These are phyloP conservation scores for Sporothrix phasma DNA, from an alignment of 2,329 filamentous ascomycete genomes.

Conservation along the genomic window DNA sequence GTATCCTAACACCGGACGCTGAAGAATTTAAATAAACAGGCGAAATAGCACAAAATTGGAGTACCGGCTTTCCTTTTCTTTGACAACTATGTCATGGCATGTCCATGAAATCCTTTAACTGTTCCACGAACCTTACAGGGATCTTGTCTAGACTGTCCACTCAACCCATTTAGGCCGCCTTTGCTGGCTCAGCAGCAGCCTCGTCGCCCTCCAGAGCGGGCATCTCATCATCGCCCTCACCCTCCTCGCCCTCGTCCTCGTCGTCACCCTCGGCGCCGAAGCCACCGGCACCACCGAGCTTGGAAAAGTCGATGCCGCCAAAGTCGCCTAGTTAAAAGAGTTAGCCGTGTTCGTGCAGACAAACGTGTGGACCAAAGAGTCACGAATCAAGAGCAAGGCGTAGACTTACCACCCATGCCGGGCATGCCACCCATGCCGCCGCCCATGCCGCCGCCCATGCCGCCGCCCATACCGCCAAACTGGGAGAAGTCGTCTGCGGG, in stretches of 20 bases:
- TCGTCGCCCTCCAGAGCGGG: slow-evolving; percentile 59
- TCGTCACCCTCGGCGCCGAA: slow-evolving; percentile 27
- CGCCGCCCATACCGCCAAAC: slow-evolving; percentile 50
- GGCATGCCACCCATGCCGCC: slow-evolving; percentile 25
- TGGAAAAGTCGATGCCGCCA: slow-evolving; percentile 86
- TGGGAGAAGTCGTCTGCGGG: slow-evolving; percentile 69
- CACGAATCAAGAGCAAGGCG: no score
- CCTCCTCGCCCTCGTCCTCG: slow-evolving; percentile 39
- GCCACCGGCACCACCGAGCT: slow-evolving; percentile 53
- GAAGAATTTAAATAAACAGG: not conserved
- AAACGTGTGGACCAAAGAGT: no score
- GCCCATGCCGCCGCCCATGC: slow-evolving; percentile 31
- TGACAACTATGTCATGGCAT: not conserved
- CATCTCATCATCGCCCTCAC: slow-evolving; percentile 70
- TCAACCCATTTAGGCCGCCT: slow-evolving; percentile 9
- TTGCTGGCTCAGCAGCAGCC: slow-evolving; percentile 25
- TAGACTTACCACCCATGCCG: slow-evolving; percentile 19
- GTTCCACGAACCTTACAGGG: not conserved
- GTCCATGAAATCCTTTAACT: not conserved
- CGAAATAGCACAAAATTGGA: not conserved
- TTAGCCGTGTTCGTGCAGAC: not conserved
- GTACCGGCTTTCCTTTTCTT: slow-evolving; percentile 9
- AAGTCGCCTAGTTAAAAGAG: slow-evolving; percentile 46
- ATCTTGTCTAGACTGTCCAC: not conserved
- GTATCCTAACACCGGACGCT: not conserved